Percentiles rank a stretch among this genome's conserved stretches.
Evolutionary conservation across 192 early-diverging fungal genomes (phyloP).

Genomic region (Coemansia reversa): DNA sequence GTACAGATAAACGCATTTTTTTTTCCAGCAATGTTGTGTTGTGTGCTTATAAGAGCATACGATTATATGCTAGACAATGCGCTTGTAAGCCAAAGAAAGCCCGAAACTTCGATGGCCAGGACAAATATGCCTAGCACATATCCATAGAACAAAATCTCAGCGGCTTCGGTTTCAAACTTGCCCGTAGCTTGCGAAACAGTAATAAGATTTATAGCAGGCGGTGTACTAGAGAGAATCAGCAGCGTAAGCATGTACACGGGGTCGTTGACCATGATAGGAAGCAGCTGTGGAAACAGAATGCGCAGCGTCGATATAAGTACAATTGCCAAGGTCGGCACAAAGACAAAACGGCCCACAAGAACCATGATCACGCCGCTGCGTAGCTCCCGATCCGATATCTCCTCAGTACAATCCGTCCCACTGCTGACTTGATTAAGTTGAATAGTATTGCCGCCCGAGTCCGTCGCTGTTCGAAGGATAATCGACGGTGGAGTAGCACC

Average conservation of each 20-base stretch:
- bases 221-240: conserved; percentile 62
- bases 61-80: conserved; percentile 18
- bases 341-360: conserved; percentile 44
- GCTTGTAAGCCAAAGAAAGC: conserved; percentile 53
- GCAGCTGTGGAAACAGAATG: conserved; percentile 30
- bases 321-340: conserved; percentile 50
- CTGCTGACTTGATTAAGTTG: background rate
- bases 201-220: conserved; percentile 70
- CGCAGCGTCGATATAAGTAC: conserved; percentile 42
- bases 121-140: conserved; percentile 58
- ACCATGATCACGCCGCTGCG: conserved; percentile 34
- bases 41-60: background rate
- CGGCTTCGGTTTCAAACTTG: conserved; percentile 68
- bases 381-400: conserved; percentile 20
- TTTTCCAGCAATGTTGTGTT: background rate
- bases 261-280: conserved; percentile 58
- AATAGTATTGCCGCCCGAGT: conserved; percentile 5
- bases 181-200: conserved; percentile 70
- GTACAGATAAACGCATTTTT: background rate
- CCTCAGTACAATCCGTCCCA: background rate
- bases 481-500: conserved; percentile 21
- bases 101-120: conserved; percentile 41
- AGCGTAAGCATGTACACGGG: conserved; percentile 65
- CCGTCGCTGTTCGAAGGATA: conserved; percentile 30
- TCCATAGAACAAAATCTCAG: conserved; percentile 66